A percentile compares a stretch with the other conserved stretches of the same genome.
Conservation (phyloP, 73 alveolate genomes). For the Paramecium sonneborni region DNA sequence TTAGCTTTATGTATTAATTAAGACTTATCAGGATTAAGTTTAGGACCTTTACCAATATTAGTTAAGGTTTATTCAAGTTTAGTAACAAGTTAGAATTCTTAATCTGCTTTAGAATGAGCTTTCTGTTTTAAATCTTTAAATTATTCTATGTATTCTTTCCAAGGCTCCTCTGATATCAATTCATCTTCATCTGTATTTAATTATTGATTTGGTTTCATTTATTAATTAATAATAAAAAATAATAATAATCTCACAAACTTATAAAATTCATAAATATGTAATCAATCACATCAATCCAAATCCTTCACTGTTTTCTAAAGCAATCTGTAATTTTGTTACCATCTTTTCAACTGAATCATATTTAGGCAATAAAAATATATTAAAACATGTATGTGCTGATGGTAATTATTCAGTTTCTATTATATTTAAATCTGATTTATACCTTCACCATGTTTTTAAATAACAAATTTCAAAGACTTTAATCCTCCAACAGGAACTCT, state of each 20-base stretch:
- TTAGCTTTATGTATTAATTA: not conserved
- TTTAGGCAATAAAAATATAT: conserved; percentile 93
- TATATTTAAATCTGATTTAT: not conserved
- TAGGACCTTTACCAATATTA: not conserved
- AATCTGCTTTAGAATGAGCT: not conserved
- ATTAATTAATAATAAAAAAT: not conserved
- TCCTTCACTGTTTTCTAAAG: conserved; percentile 96
- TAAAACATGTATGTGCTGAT: conserved; percentile 98
- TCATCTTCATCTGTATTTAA: not conserved
- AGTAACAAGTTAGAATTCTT: not conserved
- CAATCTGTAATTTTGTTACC: conserved; percentile 73
- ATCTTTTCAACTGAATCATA: conserved; percentile 85
- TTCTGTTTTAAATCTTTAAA: not conserved
- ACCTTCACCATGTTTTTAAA: conserved; percentile 78
- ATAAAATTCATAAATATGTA: not conserved
- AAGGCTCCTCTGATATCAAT: not conserved
- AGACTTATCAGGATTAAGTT: not conserved
- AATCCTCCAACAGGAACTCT: conserved; percentile 85
- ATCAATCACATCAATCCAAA: conserved; percentile 87
- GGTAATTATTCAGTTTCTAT: conserved; percentile 85
- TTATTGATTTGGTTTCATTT: not conserved
- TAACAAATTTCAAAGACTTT: conserved; percentile 64
- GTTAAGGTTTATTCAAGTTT: not conserved
- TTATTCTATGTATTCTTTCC: conserved; percentile 16
- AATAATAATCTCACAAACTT: not conserved